phyloP scores from a whole-genome alignment of 2,329 filamentous ascomycete species.

The Pseudogymnoascus destructans region DNA sequence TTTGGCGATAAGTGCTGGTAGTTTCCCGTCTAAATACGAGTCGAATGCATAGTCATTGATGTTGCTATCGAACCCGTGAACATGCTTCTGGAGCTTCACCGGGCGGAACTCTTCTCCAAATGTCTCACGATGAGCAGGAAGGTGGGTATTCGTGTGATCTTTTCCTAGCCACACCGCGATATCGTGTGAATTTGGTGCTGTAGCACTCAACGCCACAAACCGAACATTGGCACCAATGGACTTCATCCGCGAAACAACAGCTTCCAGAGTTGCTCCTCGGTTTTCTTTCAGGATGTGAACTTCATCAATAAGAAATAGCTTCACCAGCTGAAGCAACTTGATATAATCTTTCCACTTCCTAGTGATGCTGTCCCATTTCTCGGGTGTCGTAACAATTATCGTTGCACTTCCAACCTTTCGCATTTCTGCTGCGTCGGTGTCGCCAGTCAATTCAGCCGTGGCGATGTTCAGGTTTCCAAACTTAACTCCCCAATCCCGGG shows the following conservation, averaged over 20 bases:
- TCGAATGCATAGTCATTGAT: constrained; percentile 69
- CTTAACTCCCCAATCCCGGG: constrained; percentile 65
- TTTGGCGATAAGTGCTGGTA: constrained; percentile 52
- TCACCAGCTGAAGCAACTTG: constrained; percentile 60
- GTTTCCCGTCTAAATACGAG: constrained; percentile 49
- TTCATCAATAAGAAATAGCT: constrained; percentile 74
- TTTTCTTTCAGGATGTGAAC: constrained; percentile 74
- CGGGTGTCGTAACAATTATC: constrained; percentile 77
- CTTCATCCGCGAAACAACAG: constrained; percentile 80
- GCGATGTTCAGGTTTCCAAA: constrained; percentile 54
- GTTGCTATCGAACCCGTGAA: constrained; percentile 53
- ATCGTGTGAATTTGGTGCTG: constrained; percentile 69
- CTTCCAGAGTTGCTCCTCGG: constrained; percentile 68
- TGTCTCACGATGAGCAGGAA: constrained; percentile 52
- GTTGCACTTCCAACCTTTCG: constrained; percentile 57
- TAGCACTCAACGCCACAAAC: constrained; percentile 72
- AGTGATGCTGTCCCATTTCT: constrained; percentile 87
- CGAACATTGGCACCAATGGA: constrained; percentile 60
- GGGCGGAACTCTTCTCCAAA: constrained; percentile 74
- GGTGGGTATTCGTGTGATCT: constrained; percentile 41
- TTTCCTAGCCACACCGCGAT: constrained; percentile 70
- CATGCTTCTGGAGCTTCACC: constrained; percentile 61
- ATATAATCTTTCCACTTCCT: constrained; percentile 75
- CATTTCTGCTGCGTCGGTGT: constrained; percentile 57
- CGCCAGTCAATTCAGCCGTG: constrained; percentile 70